Percentiles rank a stretch among this genome's conserved stretches.
These are phyloP conservation scores for Fusarium anthophilum DNA, from an alignment of 2,329 filamentous ascomycete genomes.

Conservation along the genomic window DNA sequence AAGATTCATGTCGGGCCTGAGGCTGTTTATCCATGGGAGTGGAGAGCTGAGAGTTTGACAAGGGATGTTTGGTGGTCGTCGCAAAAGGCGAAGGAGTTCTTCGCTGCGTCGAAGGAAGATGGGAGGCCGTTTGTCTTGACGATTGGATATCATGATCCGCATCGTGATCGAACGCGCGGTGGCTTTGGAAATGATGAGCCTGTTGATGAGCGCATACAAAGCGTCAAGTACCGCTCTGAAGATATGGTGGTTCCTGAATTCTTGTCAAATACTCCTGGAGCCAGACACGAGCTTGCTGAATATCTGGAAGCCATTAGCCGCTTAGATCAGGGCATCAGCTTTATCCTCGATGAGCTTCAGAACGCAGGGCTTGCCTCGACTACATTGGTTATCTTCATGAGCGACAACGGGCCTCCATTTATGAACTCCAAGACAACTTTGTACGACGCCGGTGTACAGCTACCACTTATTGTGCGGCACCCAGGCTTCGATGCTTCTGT, in stretches of 20 bases:
- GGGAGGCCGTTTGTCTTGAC: not conserved
- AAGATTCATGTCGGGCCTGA: constrained; percentile 59
- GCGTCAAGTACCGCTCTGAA: constrained; percentile 34
- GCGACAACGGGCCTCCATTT: constrained; percentile 60
- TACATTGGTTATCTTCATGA: constrained; percentile 58
- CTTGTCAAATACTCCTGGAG: constrained; percentile 52
- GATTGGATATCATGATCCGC: not conserved
- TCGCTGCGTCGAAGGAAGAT: not conserved
- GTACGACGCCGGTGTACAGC: constrained; percentile 56
- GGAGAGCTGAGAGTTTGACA: not conserved
- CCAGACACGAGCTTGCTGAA: constrained; percentile 53
- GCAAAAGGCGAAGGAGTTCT: not conserved
- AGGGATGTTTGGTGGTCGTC: not conserved
- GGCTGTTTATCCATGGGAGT: not conserved
- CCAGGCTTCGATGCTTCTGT: constrained; percentile 44
- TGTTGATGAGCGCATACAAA: not conserved
- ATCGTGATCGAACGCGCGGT: not conserved
- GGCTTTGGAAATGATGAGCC: not conserved
- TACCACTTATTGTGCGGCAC: constrained; percentile 53
- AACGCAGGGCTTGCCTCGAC: constrained; percentile 44
- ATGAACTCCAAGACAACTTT: constrained; percentile 62
- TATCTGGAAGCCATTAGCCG: constrained; percentile 55
- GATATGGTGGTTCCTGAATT: constrained; percentile 54
- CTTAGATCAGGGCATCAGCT: constrained; percentile 53
- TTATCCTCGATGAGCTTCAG: constrained; percentile 50